These are phyloP conservation scores for Talaromyces trachyspermus DNA, from an alignment of 495 filamentous ascomycete genomes.

Conservation along the genomic window DNA sequence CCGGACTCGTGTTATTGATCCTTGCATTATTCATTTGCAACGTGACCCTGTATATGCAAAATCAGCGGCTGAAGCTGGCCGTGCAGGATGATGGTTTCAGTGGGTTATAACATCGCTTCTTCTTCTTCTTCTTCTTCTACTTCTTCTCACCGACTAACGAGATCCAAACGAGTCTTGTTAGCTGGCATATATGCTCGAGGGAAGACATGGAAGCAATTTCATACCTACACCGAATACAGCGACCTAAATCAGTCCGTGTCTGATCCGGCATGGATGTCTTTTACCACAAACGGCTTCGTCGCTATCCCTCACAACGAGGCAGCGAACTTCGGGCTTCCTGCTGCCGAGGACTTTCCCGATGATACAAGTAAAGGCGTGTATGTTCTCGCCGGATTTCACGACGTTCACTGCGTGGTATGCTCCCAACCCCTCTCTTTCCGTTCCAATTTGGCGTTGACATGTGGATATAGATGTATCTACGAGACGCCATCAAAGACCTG, in stretches of 20 bases:
- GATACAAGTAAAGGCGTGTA: slow-evolving; percentile 14
- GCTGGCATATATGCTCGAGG: not conserved
- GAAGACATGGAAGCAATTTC: slow-evolving; percentile 3
- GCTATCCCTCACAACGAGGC: slow-evolving; percentile 13
- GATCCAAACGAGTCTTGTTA: not conserved
- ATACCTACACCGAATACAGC: slow-evolving; percentile 8
- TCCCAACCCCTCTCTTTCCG: not conserved
- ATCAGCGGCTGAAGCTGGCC: not conserved
- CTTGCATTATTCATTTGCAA: slow-evolving; percentile 5
- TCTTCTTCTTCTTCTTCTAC: no score
- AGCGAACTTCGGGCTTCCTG: slow-evolving; percentile 3
- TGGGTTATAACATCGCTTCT: not conserved
- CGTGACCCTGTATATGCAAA: not conserved
- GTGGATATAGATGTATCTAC: slow-evolving; percentile 1
- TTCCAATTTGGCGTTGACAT: not conserved
- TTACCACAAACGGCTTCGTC: slow-evolving; percentile 13
- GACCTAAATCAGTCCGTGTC: slow-evolving; percentile 3
- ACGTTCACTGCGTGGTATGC: slow-evolving; percentile 16
- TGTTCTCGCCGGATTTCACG: slow-evolving; percentile 16
- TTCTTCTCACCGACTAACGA: no score
- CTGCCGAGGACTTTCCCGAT: slow-evolving; percentile 8
- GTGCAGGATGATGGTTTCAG: slow-evolving; percentile 1
- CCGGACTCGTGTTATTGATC: not conserved
- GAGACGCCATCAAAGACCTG: slow-evolving; percentile 1
- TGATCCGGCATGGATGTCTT: not conserved